These are phyloP conservation scores for Cryphonectria japonica DNA, from an alignment of 2,329 filamentous ascomycete genomes.

Conservation along the genomic window DNA sequence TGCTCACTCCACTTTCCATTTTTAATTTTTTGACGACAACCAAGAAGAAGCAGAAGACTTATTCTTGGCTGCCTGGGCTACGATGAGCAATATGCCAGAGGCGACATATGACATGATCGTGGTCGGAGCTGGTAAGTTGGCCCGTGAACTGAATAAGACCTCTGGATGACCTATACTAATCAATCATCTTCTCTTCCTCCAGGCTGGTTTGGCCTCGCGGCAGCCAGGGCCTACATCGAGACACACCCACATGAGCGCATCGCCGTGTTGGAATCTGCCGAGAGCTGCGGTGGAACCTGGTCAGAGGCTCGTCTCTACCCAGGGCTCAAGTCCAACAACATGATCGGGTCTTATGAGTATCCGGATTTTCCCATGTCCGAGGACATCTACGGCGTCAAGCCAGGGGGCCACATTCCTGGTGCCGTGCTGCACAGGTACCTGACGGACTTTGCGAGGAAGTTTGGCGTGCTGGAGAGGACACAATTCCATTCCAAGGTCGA, in stretches of 20 bases:
- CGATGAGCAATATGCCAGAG: conserved; percentile 17
- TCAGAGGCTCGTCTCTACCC: conserved; percentile 60
- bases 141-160: background rate
- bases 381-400: conserved; percentile 45
- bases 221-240: conserved; percentile 56
- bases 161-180: background rate
- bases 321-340: conserved; percentile 66
- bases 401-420: conserved; percentile 42
- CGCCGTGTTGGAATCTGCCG: conserved; percentile 53
- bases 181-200: background rate
- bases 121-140: conserved; percentile 27
- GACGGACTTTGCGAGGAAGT: conserved; percentile 45
- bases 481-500: conserved; percentile 56
- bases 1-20: background rate
- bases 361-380: conserved; percentile 64
- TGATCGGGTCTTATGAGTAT: conserved; percentile 65
- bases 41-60: background rate
- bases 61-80: background rate
- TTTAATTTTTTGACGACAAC: background rate
- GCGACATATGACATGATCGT: conserved; percentile 24
- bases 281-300: conserved; percentile 64
- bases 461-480: conserved; percentile 52
- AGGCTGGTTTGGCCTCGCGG: conserved; percentile 56
- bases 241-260: conserved; percentile 51
- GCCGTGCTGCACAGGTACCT: conserved; percentile 43